Conservation (phyloP, 768 basidiomycete genomes). For the Cytidiella melzeri region DNA sequence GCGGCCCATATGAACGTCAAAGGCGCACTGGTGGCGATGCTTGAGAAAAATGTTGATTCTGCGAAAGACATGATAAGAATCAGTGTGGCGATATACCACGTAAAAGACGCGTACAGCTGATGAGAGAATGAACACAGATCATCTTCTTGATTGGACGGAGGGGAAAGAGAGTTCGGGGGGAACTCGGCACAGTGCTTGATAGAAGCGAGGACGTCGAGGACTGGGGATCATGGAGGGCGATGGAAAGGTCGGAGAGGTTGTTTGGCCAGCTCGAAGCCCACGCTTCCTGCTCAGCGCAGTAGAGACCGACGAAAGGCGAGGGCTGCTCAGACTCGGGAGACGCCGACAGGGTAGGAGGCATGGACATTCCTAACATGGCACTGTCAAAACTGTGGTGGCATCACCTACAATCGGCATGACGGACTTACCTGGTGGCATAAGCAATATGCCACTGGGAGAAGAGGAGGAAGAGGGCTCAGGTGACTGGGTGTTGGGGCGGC, state of each 20-base stretch:
- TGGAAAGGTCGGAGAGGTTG: slow-evolving; percentile 7
- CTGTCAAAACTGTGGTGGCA: too few species aligned
- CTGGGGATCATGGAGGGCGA: slow-evolving; percentile 7
- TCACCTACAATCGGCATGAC: too few species aligned
- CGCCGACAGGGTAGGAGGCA: slow-evolving; percentile 6
- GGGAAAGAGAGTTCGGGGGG: slow-evolving; percentile 4
- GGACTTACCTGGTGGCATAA: slow-evolving; percentile 7
- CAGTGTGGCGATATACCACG: slow-evolving; percentile 3
- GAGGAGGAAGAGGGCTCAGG: slow-evolving; percentile 14
- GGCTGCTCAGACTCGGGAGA: not conserved
- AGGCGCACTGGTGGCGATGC: slow-evolving; percentile 55
- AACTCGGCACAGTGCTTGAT: too few species aligned
- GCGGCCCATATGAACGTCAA: slow-evolving; percentile 42
- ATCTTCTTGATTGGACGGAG: slow-evolving; percentile 19
- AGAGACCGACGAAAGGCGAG: not conserved
- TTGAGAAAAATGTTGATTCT: slow-evolving; percentile 52
- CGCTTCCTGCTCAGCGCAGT: not conserved
- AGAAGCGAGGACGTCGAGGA: too few species aligned
- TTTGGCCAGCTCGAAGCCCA: slow-evolving; percentile 1
- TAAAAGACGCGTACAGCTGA: slow-evolving; percentile 27
- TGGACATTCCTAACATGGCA: not conserved
- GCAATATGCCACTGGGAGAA: not conserved
- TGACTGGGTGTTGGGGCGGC: slow-evolving; percentile 19
- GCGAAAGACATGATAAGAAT: slow-evolving; percentile 1
- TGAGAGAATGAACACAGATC: slow-evolving; percentile 19